Base-by-base conservation (phyloP, 768 basidiomycete genomes). In the Boletus sp. region DNA sequence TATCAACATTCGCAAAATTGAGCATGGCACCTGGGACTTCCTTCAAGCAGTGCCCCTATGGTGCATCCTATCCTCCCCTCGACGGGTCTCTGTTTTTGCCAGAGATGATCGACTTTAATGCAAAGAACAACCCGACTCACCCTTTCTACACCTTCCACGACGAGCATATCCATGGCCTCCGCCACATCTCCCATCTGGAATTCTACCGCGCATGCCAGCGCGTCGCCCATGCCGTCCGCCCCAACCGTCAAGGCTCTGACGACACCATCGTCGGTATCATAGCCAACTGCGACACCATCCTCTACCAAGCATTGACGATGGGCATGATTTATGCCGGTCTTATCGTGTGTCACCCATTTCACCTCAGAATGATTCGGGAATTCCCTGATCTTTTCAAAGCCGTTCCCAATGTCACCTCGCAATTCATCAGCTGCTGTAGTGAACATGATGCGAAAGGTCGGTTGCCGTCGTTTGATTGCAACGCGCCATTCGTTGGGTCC, bases 131-230 rank as follows among this genome's bases (percentile, higher is more conserved):
- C 49, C 64, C 76, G 0, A 50, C 62, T 4, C 59, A 56, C 7
- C 61, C 72, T 2, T 56, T 72, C 11, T 78, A 63, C 42, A 57
- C 64, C 10, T 79, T 70, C 39, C 45, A 65, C 10, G 67, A 69
- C 32, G 60, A 55, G 30, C 51, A 52, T 1, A 53, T 29, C 23
- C 43, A 64, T 5, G 39, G 13, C 2, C 54, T 69, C 13, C 64
- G 65, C 7, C 51, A 58, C 29, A 70, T 81, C 29, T 69, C 74
- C 6, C 71, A 72, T 47, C 51, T 77, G 8, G 77, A 81, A 49
- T 81, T 79, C 57, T 72, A 69, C 17, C 72, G 74, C 10, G 79
- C 78, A 9, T 71, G 70, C 39, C 74, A 80, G 53, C 72, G 78
- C 15, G 64, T 74, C 23, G 77, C 78, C 0, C 75, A 75, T 55